Percentiles rank a stretch among this genome's conserved stretches.
Conservation (phyloP, 495 filamentous ascomycete genomes). For the Podospora australis region DNA sequence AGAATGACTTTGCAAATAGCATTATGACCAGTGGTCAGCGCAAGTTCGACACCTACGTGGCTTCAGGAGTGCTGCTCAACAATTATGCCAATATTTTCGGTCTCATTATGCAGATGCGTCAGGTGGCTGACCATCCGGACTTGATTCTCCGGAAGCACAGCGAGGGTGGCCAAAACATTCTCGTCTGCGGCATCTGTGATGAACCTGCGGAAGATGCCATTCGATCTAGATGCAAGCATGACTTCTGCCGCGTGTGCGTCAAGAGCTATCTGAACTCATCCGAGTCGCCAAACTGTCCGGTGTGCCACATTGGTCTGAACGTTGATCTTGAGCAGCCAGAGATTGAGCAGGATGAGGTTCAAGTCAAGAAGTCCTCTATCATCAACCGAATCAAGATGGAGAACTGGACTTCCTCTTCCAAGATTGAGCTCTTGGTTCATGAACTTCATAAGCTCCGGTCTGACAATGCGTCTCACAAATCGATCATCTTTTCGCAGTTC, state of each 20-base stretch:
- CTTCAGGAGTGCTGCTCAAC: conserved; percentile 88
- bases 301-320: conserved; percentile 79
- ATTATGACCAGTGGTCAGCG: conserved; percentile 87
- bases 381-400: conserved; percentile 98
- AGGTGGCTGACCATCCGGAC: conserved; percentile 93
- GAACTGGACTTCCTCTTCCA: conserved; percentile 93
- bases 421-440: conserved; percentile 93
- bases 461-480: conserved; percentile 87
- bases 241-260: conserved; percentile 88
- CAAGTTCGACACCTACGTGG: conserved; percentile 91
- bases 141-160: conserved; percentile 81
- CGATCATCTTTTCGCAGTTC: conserved; percentile 95
- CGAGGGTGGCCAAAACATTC: conserved; percentile 78
- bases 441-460: conserved; percentile 83
- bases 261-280: conserved; percentile 75
- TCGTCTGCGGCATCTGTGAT: conserved; percentile 91
- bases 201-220: conserved; percentile 93
- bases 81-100: conserved; percentile 91
- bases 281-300: conserved; percentile 75
- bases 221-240: conserved; percentile 83
- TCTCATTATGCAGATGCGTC: conserved; percentile 95
- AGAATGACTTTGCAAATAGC: conserved; percentile 88
- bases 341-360: conserved; percentile 76
- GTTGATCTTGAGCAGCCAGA: conserved; percentile 93
- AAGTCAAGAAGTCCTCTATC: conserved; percentile 87